These are phyloP conservation scores for Corymbia citriodora DNA, from an alignment of 441 rosid genomes.

Conservation along the genomic window DNA sequence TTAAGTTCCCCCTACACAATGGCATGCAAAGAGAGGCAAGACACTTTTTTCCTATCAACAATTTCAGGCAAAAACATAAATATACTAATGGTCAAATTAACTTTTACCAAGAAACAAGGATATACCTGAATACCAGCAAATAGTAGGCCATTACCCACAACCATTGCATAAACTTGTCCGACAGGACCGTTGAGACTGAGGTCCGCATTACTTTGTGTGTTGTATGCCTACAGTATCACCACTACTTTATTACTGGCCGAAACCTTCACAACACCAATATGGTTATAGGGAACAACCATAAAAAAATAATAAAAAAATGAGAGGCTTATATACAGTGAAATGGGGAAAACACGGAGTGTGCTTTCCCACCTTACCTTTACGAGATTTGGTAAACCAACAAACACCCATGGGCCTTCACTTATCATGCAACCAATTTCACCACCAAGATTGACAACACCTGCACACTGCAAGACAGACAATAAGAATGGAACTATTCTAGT, in stretches of 20 bases:
- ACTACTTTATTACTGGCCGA: background rate
- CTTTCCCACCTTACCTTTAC: conserved; percentile 54
- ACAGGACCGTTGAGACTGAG: conserved; percentile 94
- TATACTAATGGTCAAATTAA: background rate
- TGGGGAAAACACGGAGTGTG: background rate
- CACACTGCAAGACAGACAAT: conserved; percentile 46
- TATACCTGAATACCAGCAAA: conserved; percentile 94
- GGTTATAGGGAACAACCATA: background rate
- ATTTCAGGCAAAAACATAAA: background rate
- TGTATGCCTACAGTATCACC: conserved; percentile 68
- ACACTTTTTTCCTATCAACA: background rate
- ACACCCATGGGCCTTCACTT: conserved; percentile 95
- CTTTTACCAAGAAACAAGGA: background rate
- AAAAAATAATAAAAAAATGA: background rate
- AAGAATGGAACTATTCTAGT: background rate
- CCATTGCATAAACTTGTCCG: conserved; percentile 92
- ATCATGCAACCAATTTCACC: conserved; percentile 95
- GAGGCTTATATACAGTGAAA: background rate
- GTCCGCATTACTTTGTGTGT: conserved; percentile 63
- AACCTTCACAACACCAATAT: background rate
- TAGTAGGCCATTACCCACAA: conserved; percentile 77
- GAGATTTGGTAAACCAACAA: conserved; percentile 80
- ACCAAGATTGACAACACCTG: conserved; percentile 54
- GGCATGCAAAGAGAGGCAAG: background rate
- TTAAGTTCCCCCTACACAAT: background rate